Percentiles rank a stretch among this genome's conserved stretches.
phyloP scores from a whole-genome alignment of 2,329 filamentous ascomycete species.

The Penicillium fuscoglaucum region DNA sequence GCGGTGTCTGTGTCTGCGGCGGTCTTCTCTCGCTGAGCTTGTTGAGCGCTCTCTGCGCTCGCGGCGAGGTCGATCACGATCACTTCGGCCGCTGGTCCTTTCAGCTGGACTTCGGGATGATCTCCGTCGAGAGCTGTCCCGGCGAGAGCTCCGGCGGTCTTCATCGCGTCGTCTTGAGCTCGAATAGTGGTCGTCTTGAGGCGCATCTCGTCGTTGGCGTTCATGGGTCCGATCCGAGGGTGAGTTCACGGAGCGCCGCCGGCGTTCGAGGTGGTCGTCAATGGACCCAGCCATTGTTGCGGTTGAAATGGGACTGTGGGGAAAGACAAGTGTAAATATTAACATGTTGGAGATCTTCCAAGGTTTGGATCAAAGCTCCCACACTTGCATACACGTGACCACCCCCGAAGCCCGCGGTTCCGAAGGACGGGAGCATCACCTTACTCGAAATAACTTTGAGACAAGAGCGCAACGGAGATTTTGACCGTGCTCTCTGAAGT shows the following conservation, averaged over 20 bases:
- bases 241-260: constrained; percentile 25
- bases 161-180: constrained; percentile 30
- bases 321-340: background rate
- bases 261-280: constrained; percentile 23
- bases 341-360: background rate
- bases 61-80: constrained; percentile 24
- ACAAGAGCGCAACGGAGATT: constrained; percentile 15
- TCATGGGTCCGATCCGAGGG: constrained; percentile 24
- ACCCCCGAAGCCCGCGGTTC: constrained; percentile 2
- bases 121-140: constrained; percentile 25
- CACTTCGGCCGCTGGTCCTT: constrained; percentile 21
- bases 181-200: constrained; percentile 23
- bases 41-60: constrained; percentile 29
- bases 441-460: background rate
- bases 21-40: constrained; percentile 27
- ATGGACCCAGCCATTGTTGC: constrained; percentile 30
- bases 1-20: constrained; percentile 29
- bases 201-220: constrained; percentile 24
- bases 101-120: constrained; percentile 20
- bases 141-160: constrained; percentile 30
- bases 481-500: constrained; percentile 19
- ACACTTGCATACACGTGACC: constrained; percentile 18
- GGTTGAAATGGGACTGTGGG: background rate
- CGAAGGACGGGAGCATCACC: background rate
- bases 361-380: background rate